Conservation (phyloP, 2,329 filamentous ascomycete species). For the Gliomastix tumulicola region DNA sequence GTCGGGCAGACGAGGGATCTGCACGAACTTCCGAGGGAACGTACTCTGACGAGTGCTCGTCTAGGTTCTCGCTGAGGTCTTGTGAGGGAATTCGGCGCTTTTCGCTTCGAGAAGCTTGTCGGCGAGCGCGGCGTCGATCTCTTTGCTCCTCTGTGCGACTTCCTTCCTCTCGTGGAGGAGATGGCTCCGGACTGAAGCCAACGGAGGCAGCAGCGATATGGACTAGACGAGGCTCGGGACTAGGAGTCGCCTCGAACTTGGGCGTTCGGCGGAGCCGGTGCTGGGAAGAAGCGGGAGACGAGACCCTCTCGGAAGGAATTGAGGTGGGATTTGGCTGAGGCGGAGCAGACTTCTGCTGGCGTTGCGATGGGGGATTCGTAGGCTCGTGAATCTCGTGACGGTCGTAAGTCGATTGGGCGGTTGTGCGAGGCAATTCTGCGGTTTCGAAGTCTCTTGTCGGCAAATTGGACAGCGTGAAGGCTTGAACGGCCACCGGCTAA, state of each 20-base stretch:
- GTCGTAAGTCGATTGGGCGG: conserved; percentile 35
- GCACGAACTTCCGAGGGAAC: conserved; percentile 13
- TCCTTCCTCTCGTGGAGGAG: no score
- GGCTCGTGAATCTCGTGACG: conserved; percentile 47
- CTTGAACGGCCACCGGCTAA: no score
- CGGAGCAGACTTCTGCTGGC: conserved; percentile 27
- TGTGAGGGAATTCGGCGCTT: conserved; percentile 35
- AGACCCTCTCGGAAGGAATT: conserved; percentile 29
- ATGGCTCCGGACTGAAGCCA: conserved; percentile 34
- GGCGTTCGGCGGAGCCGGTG: conserved; percentile 43
- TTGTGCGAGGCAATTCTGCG: conserved; percentile 39
- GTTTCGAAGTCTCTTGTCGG: no score
- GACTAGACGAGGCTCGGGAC: conserved; percentile 31
- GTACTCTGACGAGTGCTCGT: conserved; percentile 27
- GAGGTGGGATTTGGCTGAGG: conserved; percentile 17
- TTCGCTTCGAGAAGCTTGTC: no score
- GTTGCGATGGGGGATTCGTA: conserved; percentile 30
- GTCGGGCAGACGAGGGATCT: conserved; percentile 17
- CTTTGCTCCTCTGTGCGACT: not conserved
- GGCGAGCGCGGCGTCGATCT: no score
- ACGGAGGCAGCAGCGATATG: conserved; percentile 40
- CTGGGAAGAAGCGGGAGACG: conserved; percentile 34
- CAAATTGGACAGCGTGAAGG: no score
- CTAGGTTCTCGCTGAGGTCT: conserved; percentile 37
- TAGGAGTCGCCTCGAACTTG: conserved; percentile 37